Percentiles rank a stretch among this genome's conserved stretches.
Conservation (phyloP, 352 stramenopile genomes). For the Globisporangium splendens region DNA sequence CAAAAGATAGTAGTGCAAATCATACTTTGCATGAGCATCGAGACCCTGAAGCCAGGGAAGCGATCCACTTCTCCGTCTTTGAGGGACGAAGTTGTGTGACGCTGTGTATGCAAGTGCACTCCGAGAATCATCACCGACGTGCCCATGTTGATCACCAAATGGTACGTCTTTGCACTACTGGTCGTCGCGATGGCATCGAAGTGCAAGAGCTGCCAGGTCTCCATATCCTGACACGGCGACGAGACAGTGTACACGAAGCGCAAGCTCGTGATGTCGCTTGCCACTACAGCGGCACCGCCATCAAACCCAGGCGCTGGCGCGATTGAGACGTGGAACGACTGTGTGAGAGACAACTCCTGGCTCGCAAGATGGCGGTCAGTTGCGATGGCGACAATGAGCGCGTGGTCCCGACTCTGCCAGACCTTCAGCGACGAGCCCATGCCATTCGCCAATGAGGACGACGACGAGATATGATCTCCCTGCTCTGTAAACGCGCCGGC, state of each 20-base stretch:
- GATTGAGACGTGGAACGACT: slow-evolving; percentile 34
- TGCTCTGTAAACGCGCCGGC: background rate
- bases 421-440: slow-evolving; percentile 35
- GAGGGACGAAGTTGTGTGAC: too few relatives aligned
- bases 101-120: slow-evolving; percentile 6
- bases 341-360: slow-evolving; percentile 15
- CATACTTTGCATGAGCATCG: too few relatives aligned
- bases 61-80: slow-evolving; percentile 9
- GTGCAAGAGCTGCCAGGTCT: slow-evolving; percentile 52
- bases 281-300: background rate
- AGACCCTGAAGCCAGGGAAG: slow-evolving; percentile 8
- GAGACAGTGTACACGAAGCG: slow-evolving; percentile 34
- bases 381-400: slow-evolving; percentile 41
- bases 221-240: slow-evolving; percentile 22
- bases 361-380: slow-evolving; percentile 19
- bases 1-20: too few relatives aligned
- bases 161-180: slow-evolving; percentile 20
- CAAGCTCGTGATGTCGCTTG: slow-evolving; percentile 20
- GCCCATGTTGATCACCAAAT: slow-evolving; percentile 46
- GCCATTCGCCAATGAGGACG: background rate
- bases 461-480: background rate
- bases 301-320: slow-evolving; percentile 34
- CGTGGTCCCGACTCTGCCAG: slow-evolving; percentile 55
- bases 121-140: slow-evolving; percentile 35
- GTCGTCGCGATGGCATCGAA: slow-evolving; percentile 1